These are phyloP conservation scores for Labyrinthula sp. DNA, from an alignment of 352 stramenopile genomes.

Conservation along the genomic window DNA sequence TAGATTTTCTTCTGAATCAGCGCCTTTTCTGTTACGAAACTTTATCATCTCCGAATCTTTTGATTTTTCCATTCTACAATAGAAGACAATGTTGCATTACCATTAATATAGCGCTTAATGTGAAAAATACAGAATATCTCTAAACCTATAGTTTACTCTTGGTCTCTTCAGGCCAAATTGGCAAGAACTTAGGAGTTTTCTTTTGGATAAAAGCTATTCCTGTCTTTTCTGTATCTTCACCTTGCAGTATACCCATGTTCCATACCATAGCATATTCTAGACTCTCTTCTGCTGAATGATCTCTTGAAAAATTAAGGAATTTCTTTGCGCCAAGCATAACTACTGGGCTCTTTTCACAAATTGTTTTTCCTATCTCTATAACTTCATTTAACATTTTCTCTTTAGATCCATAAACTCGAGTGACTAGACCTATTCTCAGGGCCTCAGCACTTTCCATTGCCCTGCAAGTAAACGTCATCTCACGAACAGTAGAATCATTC, in stretches of 20 bases:
- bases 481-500: constrained; percentile 35
- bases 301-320: constrained; percentile 44
- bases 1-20: too few relatives aligned
- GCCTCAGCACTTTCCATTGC: constrained; percentile 35
- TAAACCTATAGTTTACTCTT: too few relatives aligned
- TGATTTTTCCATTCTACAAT: too few relatives aligned
- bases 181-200: too few relatives aligned
- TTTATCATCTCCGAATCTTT: too few relatives aligned
- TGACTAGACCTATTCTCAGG: constrained; percentile 32
- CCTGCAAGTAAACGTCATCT: constrained; percentile 37
- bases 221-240: constrained; percentile 40
- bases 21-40: too few relatives aligned
- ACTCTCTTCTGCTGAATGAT: constrained; percentile 42
- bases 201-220: constrained; percentile 30
- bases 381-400: constrained; percentile 18
- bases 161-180: too few relatives aligned
- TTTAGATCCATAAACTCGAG: constrained; percentile 8
- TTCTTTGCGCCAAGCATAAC: constrained; percentile 41
- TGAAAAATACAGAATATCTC: too few relatives aligned
- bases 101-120: too few relatives aligned
- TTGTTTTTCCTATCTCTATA: constrained; percentile 29
- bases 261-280: constrained; percentile 43
- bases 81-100: too few relatives aligned
- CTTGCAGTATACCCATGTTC: constrained; percentile 43
- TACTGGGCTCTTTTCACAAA: constrained; percentile 37